A percentile compares a stretch with the other conserved stretches of the same genome.
phyloP scores from a whole-genome alignment of 2,329 filamentous ascomycete species.

The Helotiales sp. region DNA sequence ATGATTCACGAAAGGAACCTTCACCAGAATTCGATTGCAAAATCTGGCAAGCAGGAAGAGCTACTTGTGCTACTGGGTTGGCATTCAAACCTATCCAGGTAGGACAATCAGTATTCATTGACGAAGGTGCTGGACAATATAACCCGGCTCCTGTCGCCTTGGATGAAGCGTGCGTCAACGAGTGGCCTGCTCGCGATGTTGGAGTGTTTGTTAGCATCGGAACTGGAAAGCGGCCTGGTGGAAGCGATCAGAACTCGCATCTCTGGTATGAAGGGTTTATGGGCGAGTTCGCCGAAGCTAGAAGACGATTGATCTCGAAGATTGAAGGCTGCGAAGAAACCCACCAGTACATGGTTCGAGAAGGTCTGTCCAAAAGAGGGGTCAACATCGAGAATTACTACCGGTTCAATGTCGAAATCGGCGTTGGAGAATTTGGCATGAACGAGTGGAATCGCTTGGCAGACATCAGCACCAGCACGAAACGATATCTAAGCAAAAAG shows the following conservation, averaged over 20 bases:
- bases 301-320: conserved; percentile 80
- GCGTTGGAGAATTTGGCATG: conserved; percentile 97
- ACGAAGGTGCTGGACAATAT: conserved; percentile 88
- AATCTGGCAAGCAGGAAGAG: conserved; percentile 95
- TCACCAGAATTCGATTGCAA: conserved; percentile 90
- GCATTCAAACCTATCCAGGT: conserved; percentile 96
- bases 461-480: conserved; percentile 91
- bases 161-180: conserved; percentile 87
- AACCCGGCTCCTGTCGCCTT: conserved; percentile 85
- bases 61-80: conserved; percentile 86
- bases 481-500: conserved; percentile 73
- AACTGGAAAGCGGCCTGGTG: conserved; percentile 80
- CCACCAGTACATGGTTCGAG: conserved; percentile 80
- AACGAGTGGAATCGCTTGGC: conserved; percentile 96
- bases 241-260: conserved; percentile 67
- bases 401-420: conserved; percentile 93
- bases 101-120: conserved; percentile 90
- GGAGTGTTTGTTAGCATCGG: conserved; percentile 92
- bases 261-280: conserved; percentile 95
- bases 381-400: conserved; percentile 92
- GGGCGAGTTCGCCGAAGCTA: conserved; percentile 88
- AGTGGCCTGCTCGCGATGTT: conserved; percentile 92
- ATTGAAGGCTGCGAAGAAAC: conserved; percentile 94
- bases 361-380: conserved; percentile 73
- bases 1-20: conserved; percentile 91